Evolutionary conservation across 768 basidiomycete species (phyloP), one percentile per base, ranked within the genome.

Genomic region (Tephrocybe sp.): DNA sequence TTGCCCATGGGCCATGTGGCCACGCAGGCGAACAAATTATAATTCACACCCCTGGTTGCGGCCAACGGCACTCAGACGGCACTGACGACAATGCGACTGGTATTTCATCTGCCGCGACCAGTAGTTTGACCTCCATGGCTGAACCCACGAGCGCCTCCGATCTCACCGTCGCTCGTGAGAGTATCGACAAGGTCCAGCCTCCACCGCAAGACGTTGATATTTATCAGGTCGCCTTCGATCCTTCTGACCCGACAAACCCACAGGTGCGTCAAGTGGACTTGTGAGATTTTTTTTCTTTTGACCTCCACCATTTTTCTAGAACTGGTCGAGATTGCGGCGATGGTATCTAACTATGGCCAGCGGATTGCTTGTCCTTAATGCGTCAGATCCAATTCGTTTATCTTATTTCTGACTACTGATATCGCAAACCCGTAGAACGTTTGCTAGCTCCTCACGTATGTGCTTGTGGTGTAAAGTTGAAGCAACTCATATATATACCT

Each of bases 391-490:
- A 21, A 9, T 42, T 27, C 22, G 12, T 31, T 26, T n/a, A 32
- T 31, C 22, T 36, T 22, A 25, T 39, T 24, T 5, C 42, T 54
- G 31, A 43, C 28, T 34, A 36, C 52, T 31, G 15, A 44, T 39
- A 24, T n/a, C 5, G 12, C n/a, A 34, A 11, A 13, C 4, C 9
- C 12, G 2, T 31, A 85, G 83, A 18, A 84, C 84, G 1, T 86
- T 83, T 59, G 75, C 85, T 13, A 84, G 82, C 54, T 76, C 83
- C 13, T 79, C 79, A 0, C 80, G 73, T 73, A 64, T 31, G 71
- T 59, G 9, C 36, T 15, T 7, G 34, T 13, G 24, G 28, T n/a
- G n/a, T n/a, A n/a, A n/a, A n/a, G n/a, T n/a, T n/a, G 1, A 35
- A 5, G 11, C 36, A 15, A 6, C 13, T 38, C 19, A 30, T n/a